Evolutionary conservation across 208 protist species (phyloP).

Genomic region (Trypanosoma cruzi): DNA sequence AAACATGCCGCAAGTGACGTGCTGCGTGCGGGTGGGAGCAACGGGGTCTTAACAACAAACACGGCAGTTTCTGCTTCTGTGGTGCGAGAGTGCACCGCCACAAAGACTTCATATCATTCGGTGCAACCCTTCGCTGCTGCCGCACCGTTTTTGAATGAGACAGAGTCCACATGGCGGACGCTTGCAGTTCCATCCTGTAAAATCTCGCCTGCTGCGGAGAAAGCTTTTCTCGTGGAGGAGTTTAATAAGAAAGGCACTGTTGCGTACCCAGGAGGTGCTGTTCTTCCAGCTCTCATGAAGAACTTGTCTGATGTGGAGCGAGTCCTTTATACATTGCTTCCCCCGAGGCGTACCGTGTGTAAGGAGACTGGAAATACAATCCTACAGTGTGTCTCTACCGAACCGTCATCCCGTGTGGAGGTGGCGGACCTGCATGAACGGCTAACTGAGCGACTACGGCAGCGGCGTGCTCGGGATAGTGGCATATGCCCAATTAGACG

Average conservation of each 20-base stretch:
- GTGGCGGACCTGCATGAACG: slow-evolving; percentile 88
- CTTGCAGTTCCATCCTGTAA: neutral
- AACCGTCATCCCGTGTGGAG: slow-evolving; percentile 62
- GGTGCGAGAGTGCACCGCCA: neutral
- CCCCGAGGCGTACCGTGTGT: slow-evolving; percentile 27
- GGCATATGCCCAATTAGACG: slow-evolving; percentile 97
- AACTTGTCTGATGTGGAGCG: slow-evolving; percentile 38
- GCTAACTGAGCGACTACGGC: slow-evolving; percentile 88
- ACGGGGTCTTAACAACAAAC: neutral
- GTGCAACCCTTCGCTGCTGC: neutral
- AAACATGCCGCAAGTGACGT: slow-evolving; percentile 1
- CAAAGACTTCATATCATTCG: neutral
- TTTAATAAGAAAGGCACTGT: neutral
- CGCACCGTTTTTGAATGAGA: neutral
- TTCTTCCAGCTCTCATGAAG: slow-evolving; percentile 46
- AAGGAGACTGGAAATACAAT: slow-evolving; percentile 27
- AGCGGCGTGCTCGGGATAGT: slow-evolving; percentile 93
- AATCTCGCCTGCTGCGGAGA: neutral
- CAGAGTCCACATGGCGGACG: neutral
- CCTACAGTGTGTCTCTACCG: slow-evolving; percentile 62
- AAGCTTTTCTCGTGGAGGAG: neutral
- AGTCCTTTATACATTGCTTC: slow-evolving; percentile 64
- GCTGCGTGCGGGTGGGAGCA: neutral
- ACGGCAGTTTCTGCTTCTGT: neutral
- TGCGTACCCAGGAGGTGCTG: slow-evolving; percentile 15